Evolutionary conservation across 805 yeast genomes (phyloP).

Genomic region (Lipomyces sp.): DNA sequence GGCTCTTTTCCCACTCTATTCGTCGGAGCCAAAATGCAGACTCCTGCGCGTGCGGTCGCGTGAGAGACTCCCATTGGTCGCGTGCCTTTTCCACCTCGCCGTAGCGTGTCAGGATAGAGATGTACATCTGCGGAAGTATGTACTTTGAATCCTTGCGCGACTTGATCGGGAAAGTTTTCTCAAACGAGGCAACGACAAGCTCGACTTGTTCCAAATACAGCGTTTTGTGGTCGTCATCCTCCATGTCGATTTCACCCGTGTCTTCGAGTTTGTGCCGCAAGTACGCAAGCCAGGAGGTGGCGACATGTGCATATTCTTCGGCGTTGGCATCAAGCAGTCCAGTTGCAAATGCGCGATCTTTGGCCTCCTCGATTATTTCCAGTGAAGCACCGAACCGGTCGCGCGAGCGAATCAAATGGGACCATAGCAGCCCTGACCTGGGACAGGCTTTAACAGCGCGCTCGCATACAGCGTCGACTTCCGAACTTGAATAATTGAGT

Average conservation of each 20-base stretch:
- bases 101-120: slow-evolving; percentile 7
- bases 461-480: slow-evolving; percentile 12
- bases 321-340: slow-evolving; percentile 7
- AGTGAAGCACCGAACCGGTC: slow-evolving; percentile 11
- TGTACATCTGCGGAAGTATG: slow-evolving; percentile 11
- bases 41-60: slow-evolving; percentile 38
- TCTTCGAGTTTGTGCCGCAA: slow-evolving; percentile 7
- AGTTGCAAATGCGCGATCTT: slow-evolving; percentile 15
- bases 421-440: slow-evolving; percentile 32
- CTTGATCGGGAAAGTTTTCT: background rate
- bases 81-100: slow-evolving; percentile 9
- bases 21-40: slow-evolving; percentile 50
- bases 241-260: background rate
- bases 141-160: slow-evolving; percentile 8
- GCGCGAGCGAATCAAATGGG: slow-evolving; percentile 23
- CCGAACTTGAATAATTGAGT: slow-evolving; percentile 2
- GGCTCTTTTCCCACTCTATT: slow-evolving; percentile 40
- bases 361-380: slow-evolving; percentile 6
- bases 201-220: slow-evolving; percentile 1
- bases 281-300: slow-evolving; percentile 17
- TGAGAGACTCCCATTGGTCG: slow-evolving; percentile 30
- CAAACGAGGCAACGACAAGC: background rate
- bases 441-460: slow-evolving; percentile 34
- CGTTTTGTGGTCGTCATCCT: slow-evolving; percentile 1
- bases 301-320: slow-evolving; percentile 15